Evolutionary conservation across 352 stramenopile genomes (phyloP), one percentile per base, ranked within the genome.

Genomic region (Pythium dissotocum): DNA sequence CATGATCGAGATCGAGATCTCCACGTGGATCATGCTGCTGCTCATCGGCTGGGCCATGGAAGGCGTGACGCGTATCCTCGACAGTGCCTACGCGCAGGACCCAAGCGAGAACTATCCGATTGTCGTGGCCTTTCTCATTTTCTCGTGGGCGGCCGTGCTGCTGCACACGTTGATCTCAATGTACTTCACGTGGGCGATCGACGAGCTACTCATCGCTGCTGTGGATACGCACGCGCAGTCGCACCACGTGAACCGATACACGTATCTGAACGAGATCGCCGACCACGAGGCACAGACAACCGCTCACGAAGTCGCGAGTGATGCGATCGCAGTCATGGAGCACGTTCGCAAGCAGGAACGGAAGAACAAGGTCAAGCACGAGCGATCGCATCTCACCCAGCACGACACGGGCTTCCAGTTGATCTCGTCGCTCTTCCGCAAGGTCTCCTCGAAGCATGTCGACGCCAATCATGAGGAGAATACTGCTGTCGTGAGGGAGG

Each of bases 1-100:
- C 62, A 87, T 94, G 76, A 89, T 94, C 40, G 83, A 94, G 24
- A 80, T 94, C 6, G 70, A 92, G 44, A 77, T 88, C 13, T 87
- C 80, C 4, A 89, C 80, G 71, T 94, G 70, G 70, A 57, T 72
- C 46, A 51, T 76, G 1, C 38, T 76, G 48, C 60, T 73, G 38
- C 57, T 73, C 52, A 54, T 69, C 38, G 55, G 36, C n/a, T 73
- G 67, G 67, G 67, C 8, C 16, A 26, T 73, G 1, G 51, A 58
- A 13, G 52, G 14, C 10, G 36, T 66, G 9, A 30, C 67, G n/a
- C 24, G 44, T 9, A 16, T 16, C 46, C n/a, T 33, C 6, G n/a
- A 10, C 14, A 26, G 36, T 18, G 36, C 7, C 36, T 44, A 51
- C 44, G 14, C 44, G 44, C 21, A 24, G 21, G 21, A 24, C 21